Conservation (phyloP, 495 filamentous ascomycete genomes). For the Lepidopterella palustris region DNA sequence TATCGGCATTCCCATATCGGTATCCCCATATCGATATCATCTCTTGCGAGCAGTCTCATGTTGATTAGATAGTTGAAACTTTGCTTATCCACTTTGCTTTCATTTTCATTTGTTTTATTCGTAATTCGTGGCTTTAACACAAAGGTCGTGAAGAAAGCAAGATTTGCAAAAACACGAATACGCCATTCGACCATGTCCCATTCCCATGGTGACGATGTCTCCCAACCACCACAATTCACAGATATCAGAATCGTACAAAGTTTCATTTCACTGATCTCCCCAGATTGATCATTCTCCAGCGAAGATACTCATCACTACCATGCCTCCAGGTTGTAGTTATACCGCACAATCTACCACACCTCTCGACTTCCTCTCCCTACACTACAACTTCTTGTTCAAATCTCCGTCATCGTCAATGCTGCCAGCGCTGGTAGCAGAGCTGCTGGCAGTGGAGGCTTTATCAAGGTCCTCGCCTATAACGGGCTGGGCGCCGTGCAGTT, state of each 20-base stretch:
- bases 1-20: too few relatives aligned
- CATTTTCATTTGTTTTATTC: neutral
- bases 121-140: neutral
- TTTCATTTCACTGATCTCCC: too few relatives aligned
- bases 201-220: neutral
- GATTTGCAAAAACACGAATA: neutral
- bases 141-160: neutral
- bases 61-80: neutral
- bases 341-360: too few relatives aligned
- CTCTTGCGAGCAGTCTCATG: neutral
- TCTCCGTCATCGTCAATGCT: conserved; percentile 36
- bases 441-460: conserved; percentile 34
- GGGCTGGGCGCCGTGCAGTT: conserved; percentile 50
- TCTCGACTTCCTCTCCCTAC: too few relatives aligned
- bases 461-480: conserved; percentile 29
- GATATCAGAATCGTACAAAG: neutral
- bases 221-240: too few relatives aligned
- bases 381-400: conserved; percentile 29
- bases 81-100: neutral
- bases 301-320: too few relatives aligned
- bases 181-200: neutral
- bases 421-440: conserved; percentile 12
- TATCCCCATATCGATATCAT: too few relatives aligned
- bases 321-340: too few relatives aligned
- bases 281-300: too few relatives aligned